Percentiles rank a stretch among this genome's conserved stretches.
Conservation (phyloP, 2,329 filamentous ascomycete species). For the Waltergamsia citrina region DNA sequence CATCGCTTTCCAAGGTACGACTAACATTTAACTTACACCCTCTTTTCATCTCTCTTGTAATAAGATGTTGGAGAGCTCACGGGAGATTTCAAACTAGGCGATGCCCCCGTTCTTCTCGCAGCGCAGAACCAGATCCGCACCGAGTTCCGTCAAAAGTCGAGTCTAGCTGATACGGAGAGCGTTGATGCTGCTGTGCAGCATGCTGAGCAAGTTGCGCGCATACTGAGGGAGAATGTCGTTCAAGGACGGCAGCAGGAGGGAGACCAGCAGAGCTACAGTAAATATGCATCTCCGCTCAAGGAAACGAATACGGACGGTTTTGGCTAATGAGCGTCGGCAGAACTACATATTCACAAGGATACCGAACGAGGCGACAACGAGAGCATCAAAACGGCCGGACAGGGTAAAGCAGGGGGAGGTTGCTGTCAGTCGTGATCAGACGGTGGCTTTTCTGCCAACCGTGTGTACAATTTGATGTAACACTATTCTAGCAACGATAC, state of each 20-base stretch:
- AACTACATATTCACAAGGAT: slow-evolving; percentile 78
- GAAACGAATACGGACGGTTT: background rate
- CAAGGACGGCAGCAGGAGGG: slow-evolving; percentile 56
- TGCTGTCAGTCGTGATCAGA: slow-evolving; percentile 14
- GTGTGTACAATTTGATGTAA: slow-evolving; percentile 7
- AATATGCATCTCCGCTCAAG: slow-evolving; percentile 1
- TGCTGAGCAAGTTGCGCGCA: slow-evolving; percentile 71
- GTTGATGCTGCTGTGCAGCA: slow-evolving; percentile 60
- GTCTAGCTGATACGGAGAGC: slow-evolving; percentile 45
- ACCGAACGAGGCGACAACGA: slow-evolving; percentile 94
- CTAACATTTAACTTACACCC: slow-evolving; percentile 1
- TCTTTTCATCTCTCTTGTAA: background rate
- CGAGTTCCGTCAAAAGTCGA: slow-evolving; percentile 61
- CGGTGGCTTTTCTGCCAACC: background rate
- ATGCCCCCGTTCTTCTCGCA: slow-evolving; percentile 56
- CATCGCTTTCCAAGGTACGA: slow-evolving; percentile 72
- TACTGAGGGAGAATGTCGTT: slow-evolving; percentile 77
- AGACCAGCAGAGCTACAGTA: slow-evolving; percentile 46
- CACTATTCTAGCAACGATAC: slow-evolving; percentile 11
- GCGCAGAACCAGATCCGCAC: slow-evolving; percentile 64
- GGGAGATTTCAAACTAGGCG: slow-evolving; percentile 42
- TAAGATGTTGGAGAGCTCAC: slow-evolving; percentile 1
- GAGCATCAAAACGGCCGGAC: slow-evolving; percentile 60
- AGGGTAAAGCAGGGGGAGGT: slow-evolving; percentile 15
- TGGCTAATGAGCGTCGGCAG: slow-evolving; percentile 31